Conservation (phyloP, 164 flowering plant species). For the Dillenia suffruticosa region DNA sequence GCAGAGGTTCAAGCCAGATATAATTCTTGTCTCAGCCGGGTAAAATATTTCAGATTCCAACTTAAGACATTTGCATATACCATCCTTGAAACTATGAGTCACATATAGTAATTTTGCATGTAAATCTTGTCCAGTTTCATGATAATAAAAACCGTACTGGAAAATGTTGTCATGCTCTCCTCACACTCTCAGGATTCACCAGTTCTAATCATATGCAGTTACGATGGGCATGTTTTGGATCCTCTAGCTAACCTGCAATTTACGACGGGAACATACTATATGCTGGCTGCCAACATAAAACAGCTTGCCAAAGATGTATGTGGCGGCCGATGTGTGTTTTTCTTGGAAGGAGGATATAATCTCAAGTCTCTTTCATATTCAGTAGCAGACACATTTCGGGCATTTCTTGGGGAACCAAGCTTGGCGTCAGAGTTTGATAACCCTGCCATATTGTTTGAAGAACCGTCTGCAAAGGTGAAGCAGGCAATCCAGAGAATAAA, state of each 20-base stretch:
- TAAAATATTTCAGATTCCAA: conserved; percentile 14
- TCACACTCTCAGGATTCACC: too few relatives aligned
- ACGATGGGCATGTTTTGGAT: conserved; percentile 93
- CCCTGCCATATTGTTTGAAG: conserved; percentile 82
- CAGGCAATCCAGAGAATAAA: conserved; percentile 72
- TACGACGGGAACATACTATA: conserved; percentile 84
- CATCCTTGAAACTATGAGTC: not conserved
- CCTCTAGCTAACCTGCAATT: conserved; percentile 86
- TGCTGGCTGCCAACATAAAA: conserved; percentile 77
- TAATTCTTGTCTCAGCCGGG: conserved; percentile 99
- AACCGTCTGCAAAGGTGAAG: conserved; percentile 60
- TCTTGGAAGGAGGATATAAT: conserved; percentile 98
- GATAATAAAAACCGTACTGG: too few relatives aligned
- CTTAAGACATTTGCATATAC: not conserved
- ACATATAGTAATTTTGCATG: not conserved
- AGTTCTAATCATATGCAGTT: conserved; percentile 27
- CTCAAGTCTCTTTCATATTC: conserved; percentile 79
- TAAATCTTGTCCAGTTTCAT: not conserved
- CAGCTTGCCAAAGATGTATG: conserved; percentile 80
- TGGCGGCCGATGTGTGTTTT: conserved; percentile 86
- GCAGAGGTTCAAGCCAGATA: conserved; percentile 92
- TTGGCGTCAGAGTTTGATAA: conserved; percentile 62
- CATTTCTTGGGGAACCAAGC: conserved; percentile 78
- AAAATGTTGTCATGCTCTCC: too few relatives aligned
- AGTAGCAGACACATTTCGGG: conserved; percentile 90